phyloP scores from a whole-genome alignment of 441 rosid genomes.

The Raphanus hybrid region DNA sequence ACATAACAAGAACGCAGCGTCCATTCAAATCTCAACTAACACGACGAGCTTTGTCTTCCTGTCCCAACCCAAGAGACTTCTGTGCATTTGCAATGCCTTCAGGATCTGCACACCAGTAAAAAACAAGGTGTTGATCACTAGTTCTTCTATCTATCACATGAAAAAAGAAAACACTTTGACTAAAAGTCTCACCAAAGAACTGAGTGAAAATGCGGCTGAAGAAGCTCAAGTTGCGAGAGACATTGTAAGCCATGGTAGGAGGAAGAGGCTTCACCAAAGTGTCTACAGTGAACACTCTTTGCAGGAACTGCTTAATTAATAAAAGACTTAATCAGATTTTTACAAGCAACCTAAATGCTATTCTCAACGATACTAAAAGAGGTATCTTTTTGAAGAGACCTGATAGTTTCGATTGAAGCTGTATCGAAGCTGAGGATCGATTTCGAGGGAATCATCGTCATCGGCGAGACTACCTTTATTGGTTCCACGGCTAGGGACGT shows the following conservation, averaged over 20 bases:
- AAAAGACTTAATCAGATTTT: slow-evolving; percentile 2
- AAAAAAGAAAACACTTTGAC: neutral
- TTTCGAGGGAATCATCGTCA: slow-evolving; percentile 59
- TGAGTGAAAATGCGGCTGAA: slow-evolving; percentile 96
- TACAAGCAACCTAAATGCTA: neutral
- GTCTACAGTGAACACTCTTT: slow-evolving; percentile 87
- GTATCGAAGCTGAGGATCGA: slow-evolving; percentile 93
- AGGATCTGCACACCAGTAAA: slow-evolving; percentile 61
- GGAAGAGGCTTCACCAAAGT: slow-evolving; percentile 98
- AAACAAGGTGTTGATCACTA: neutral
- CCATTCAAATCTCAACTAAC: slow-evolving; percentile 57
- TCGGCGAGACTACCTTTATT: slow-evolving; percentile 37
- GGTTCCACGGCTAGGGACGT: slow-evolving; percentile 62
- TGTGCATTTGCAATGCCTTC: slow-evolving; percentile 96
- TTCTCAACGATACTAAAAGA: neutral
- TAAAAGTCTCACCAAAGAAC: slow-evolving; percentile 71
- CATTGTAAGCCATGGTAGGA: slow-evolving; percentile 84
- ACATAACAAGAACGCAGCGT: slow-evolving; percentile 1
- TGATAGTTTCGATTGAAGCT: slow-evolving; percentile 88
- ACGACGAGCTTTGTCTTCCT: slow-evolving; percentile 86
- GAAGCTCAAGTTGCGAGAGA: slow-evolving; percentile 92
- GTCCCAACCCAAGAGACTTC: slow-evolving; percentile 92
- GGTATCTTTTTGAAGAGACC: slow-evolving; percentile 42
- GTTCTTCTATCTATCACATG: neutral
- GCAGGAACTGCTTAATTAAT: slow-evolving; percentile 67